Percentiles rank a stretch among this genome's conserved stretches.
phyloP scores from a whole-genome alignment of 2,329 filamentous ascomycete genomes.

The Didymosphaeria variabile region DNA sequence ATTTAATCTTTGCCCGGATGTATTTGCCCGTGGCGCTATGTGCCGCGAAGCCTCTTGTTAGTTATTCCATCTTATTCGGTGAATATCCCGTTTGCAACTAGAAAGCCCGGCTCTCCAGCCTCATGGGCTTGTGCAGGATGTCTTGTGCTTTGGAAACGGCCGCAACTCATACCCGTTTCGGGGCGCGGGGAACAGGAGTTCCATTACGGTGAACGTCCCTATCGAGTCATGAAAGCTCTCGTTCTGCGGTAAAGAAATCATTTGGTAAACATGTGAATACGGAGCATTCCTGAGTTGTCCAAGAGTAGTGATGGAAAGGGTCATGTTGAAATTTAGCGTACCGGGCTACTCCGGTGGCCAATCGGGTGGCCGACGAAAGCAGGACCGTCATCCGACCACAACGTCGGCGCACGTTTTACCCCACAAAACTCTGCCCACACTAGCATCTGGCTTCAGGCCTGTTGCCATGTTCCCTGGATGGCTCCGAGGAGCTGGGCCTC shows the following conservation, averaged over 20 bases:
- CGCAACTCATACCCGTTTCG: too few relatives aligned
- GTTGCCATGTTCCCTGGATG: background rate
- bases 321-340: too few relatives aligned
- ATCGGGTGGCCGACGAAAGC: background rate
- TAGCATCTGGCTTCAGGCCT: background rate
- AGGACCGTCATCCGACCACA: background rate
- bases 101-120: too few relatives aligned
- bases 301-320: background rate
- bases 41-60: too few relatives aligned
- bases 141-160: too few relatives aligned
- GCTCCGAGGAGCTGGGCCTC: slow-evolving; percentile 6
- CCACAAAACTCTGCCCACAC: background rate
- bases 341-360: slow-evolving; percentile 10
- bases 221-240: background rate
- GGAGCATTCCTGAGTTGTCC: background rate
- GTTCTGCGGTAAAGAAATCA: background rate
- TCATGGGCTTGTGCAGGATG: too few relatives aligned
- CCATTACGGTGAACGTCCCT: too few relatives aligned
- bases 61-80: too few relatives aligned
- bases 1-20: too few relatives aligned
- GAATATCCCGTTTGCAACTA: too few relatives aligned
- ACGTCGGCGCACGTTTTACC: background rate
- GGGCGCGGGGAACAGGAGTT: too few relatives aligned
- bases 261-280: background rate
- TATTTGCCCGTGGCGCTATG: too few relatives aligned